Conservation (phyloP, 345 rosid species). For the Pugionium dolabratum region DNA sequence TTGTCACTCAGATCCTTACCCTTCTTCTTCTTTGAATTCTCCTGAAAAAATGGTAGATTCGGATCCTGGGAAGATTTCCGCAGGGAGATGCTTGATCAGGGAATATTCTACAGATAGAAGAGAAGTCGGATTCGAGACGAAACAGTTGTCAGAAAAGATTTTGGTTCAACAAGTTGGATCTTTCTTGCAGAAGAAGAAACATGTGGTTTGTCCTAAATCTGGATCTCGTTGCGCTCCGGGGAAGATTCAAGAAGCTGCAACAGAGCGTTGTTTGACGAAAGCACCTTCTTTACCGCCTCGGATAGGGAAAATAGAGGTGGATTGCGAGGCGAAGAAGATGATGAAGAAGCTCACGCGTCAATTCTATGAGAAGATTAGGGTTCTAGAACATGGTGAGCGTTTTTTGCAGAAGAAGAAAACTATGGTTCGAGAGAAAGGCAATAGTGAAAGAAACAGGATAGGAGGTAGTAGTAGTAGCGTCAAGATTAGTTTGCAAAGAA, state of each 20-base stretch:
- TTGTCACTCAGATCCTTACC: slow-evolving; percentile 66
- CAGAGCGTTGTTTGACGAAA: slow-evolving; percentile 30
- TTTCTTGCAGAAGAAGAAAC: slow-evolving; percentile 36
- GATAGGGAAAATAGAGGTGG: slow-evolving; percentile 30
- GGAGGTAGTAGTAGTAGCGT: slow-evolving; percentile 11
- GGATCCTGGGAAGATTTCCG: slow-evolving; percentile 13
- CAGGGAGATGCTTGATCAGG: slow-evolving; percentile 1
- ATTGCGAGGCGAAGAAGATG: slow-evolving; percentile 34
- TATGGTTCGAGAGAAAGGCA: slow-evolving; percentile 21
- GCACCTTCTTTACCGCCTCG: slow-evolving; percentile 45
- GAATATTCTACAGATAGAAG: slow-evolving; percentile 16
- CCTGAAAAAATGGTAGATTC: slow-evolving; percentile 27
- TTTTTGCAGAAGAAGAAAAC: slow-evolving; percentile 29
- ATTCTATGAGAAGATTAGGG: slow-evolving; percentile 45
- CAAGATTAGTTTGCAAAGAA: slow-evolving; percentile 40
- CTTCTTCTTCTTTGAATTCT: slow-evolving; percentile 43
- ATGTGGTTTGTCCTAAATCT: not conserved
- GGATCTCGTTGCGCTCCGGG: slow-evolving; percentile 34
- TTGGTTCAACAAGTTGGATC: slow-evolving; percentile 23
- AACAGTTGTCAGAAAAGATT: slow-evolving; percentile 26
- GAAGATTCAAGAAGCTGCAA: slow-evolving; percentile 36
- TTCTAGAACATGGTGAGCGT: slow-evolving; percentile 32
- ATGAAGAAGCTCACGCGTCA: slow-evolving; percentile 45
- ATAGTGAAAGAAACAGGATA: slow-evolving; percentile 22
- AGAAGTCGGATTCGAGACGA: slow-evolving; percentile 24